Base-by-base conservation (phyloP, 2,329 filamentous ascomycete species). In the Aureobasidium uvarum region DNA sequence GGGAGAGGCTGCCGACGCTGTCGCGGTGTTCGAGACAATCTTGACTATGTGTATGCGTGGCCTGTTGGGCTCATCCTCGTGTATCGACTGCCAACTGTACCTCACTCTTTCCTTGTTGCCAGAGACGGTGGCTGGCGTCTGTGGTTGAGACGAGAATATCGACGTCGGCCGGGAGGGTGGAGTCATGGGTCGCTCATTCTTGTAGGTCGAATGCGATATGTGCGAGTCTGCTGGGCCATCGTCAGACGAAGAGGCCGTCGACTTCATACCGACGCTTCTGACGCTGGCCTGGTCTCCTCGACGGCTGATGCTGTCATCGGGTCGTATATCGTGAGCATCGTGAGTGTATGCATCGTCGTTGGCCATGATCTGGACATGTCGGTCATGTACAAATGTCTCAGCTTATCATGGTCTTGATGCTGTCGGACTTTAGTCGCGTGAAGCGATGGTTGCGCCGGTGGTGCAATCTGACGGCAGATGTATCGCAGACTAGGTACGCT, bases 1-100 rank as follows among this genome's bases (percentile, higher is more conserved):
- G 23, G 62, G 62, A 4, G 91, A 92, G 2, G 85, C 84, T 25
- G 91, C 74, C 50, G 73, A 92, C 0, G 91, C 93, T 74, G 90
- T 94, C 70, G 91, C 91, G 6, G 90, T 92, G 58, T 89, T 91
- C 43, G 91, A 95, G 14, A 96, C 87, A 60, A 96, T 81, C 73
- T 89, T 93, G 72, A 96, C 84, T 51, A 90, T 81, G 6, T 76
- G 72, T 52, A 77, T 76, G 10, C 74, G 71, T 20, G 75, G 75
- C 28, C 73, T 69, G 67, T 74, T 74, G 6, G 74, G 74, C 68
- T 76, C 75, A 56, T 75, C 74, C 33, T 74, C 74, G 59, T 73
- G 71, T 11, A 75, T 66, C 1, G 74, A 76, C 64, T 77, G 75
- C 75, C 75, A 77, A 68, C 74, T 76, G 59, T 77, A 77, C 33